Evolutionary conservation across 2,329 filamentous ascomycete species (phyloP), one percentile per base, ranked within the genome.

Genomic region (Pseudopyricularia javanii): DNA sequence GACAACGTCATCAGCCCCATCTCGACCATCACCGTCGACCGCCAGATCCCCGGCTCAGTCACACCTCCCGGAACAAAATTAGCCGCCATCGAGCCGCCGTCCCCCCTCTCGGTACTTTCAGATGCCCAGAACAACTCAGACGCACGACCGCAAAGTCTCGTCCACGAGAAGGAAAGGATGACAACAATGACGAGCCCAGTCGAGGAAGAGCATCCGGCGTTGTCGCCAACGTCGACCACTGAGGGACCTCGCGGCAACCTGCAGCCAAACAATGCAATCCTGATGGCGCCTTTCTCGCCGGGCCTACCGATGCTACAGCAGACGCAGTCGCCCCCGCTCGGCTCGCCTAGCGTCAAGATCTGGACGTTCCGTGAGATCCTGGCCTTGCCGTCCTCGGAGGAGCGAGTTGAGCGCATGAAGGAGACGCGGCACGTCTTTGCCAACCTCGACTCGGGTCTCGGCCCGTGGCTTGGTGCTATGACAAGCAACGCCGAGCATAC

Each of bases 341-440:
- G 15, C 14, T 54, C 20, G 37, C 53, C 48, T 20, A 49, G 12
- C 45, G 47, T 59, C 45, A 75, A 71, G 48, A 70, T 79, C 35
- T 74, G 78, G 57, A 72, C 77, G 1, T 91, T 94, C 67, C 80
- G 83, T 50, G 86, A 95, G 54, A 95, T 96, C 56, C 74, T 89
- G 60, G 80, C 79, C 8, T 74, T 93, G 50, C 74, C 78, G 15
- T 80, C 78, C 2, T 67, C 82, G 0, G 66, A 74, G 14, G 83
- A 93, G 58, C 82, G 90, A 20, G 86, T 93, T 55, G 72, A 76
- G 45, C 83, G 82, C 14, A 95, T 87, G 64, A 79, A 88, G 54
- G 79, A 85, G 54, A 85, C 86, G 0, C 79, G 88, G 47, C 70
- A 79, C 15, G 78, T 86, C 47, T 89, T 90, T 64, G 83, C 85